phyloP scores from a whole-genome alignment of 129 eudicot genomes.

The Centrapalus pauciflorus region DNA sequence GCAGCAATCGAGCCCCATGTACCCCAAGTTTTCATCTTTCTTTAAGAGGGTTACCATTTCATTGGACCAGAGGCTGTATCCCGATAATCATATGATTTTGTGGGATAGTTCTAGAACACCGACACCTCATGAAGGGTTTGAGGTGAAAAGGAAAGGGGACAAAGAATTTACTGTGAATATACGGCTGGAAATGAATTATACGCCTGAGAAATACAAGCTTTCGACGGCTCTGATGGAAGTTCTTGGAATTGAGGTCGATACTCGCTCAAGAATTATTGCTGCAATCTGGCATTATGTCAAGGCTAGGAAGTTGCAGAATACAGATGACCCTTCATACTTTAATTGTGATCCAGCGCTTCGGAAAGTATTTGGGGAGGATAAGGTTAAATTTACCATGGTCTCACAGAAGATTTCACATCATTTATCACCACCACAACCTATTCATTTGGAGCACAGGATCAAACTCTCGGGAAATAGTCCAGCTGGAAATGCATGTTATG shows the following conservation, averaged over 20 bases:
- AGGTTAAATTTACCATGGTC: slow-evolving; percentile 66
- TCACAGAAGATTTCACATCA: slow-evolving; percentile 75
- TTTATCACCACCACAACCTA: slow-evolving; percentile 70
- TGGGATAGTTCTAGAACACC: slow-evolving; percentile 81
- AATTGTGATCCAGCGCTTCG: slow-evolving; percentile 80
- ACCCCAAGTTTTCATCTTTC: slow-evolving; percentile 80
- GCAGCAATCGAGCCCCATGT: slow-evolving; percentile 51
- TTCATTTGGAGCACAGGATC: slow-evolving; percentile 72
- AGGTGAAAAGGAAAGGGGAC: slow-evolving; percentile 87
- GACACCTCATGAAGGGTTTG: slow-evolving; percentile 84
- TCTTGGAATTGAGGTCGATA: slow-evolving; percentile 88
- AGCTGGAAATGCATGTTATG: slow-evolving; percentile 81
- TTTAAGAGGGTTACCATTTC: slow-evolving; percentile 68
- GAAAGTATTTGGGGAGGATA: slow-evolving; percentile 77
- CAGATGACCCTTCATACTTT: slow-evolving; percentile 76
- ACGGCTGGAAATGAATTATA: slow-evolving; percentile 75
- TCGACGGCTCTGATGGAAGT: slow-evolving; percentile 67
- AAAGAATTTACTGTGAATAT: slow-evolving; percentile 66
- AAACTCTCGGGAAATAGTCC: slow-evolving; percentile 85
- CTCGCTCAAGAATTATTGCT: slow-evolving; percentile 83
- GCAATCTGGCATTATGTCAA: slow-evolving; percentile 92
- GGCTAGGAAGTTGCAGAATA: slow-evolving; percentile 75
- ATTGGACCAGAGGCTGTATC: slow-evolving; percentile 75
- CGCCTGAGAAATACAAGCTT: slow-evolving; percentile 85
- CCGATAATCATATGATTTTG: slow-evolving; percentile 68